These are phyloP conservation scores for Pharus latifolius DNA, from an alignment of 176 grass and related monocot genomes.

Conservation along the genomic window DNA sequence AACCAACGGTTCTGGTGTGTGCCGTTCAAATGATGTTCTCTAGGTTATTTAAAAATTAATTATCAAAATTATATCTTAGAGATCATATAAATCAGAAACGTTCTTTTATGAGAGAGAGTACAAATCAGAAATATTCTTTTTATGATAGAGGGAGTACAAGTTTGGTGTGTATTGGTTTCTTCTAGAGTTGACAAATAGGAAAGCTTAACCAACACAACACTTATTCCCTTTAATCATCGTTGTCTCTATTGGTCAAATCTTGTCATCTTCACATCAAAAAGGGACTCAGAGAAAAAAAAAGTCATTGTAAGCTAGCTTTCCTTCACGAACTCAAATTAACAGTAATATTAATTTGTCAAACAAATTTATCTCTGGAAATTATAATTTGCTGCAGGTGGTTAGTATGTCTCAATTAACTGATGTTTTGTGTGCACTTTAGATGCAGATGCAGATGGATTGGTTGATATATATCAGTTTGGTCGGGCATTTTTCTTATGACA, in stretches of 20 bases:
- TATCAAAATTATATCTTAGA: no score
- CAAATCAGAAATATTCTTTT: no score
- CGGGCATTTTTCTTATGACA: background rate
- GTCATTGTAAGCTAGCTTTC: background rate
- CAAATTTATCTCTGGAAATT: no score
- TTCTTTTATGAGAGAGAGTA: no score
- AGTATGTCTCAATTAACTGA: conserved; percentile 2
- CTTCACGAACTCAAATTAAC: no score
- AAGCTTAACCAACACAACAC: conserved; percentile 2
- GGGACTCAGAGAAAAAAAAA: background rate
- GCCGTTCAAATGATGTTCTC: no score
- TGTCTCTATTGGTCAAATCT: conserved; percentile 9
- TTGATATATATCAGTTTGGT: conserved; percentile 23
- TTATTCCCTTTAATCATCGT: background rate
- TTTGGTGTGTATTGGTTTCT: background rate
- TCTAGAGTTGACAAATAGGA: conserved; percentile 14
- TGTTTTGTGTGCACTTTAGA: conserved; percentile 12
- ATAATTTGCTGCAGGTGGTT: background rate
- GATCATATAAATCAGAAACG: no score
- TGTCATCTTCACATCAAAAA: conserved; percentile 10
- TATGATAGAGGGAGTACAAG: no score
- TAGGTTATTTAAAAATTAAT: no score
- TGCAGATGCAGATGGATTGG: background rate
- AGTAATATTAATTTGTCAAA: no score
- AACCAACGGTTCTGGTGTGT: no score